phyloP scores from a whole-genome alignment of 2,329 filamentous ascomycete species.

The Bipolaris oryzae region DNA sequence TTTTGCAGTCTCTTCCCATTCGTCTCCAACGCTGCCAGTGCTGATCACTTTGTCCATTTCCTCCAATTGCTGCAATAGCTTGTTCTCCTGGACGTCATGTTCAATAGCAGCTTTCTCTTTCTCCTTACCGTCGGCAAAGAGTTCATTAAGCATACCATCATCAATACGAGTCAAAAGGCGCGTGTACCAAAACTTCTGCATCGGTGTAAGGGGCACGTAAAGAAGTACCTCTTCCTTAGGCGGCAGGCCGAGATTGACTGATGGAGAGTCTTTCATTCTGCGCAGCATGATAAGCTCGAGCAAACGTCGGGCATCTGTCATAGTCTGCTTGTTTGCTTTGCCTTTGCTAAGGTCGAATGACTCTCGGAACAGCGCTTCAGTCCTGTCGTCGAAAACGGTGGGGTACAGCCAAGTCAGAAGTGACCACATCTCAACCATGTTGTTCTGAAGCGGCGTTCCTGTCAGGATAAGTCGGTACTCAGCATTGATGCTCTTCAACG shows the following conservation, averaged over 20 bases:
- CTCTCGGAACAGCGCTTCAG: constrained; percentile 58
- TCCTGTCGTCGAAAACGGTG: constrained; percentile 61
- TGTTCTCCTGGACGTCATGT: constrained; percentile 47
- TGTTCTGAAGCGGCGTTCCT: constrained; percentile 65
- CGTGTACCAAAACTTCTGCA: constrained; percentile 65
- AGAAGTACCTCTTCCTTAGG: constrained; percentile 63
- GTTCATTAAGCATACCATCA: constrained; percentile 57
- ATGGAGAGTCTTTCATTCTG: constrained; percentile 62
- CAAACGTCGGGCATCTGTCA: constrained; percentile 59
- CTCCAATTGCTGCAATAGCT: constrained; percentile 43
- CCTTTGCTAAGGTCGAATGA: constrained; percentile 64
- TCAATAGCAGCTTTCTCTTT: constrained; percentile 52
- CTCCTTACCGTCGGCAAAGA: constrained; percentile 57
- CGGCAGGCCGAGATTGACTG: constrained; percentile 61
- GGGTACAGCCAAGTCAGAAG: constrained; percentile 64
- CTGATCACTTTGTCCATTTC: constrained; percentile 38
- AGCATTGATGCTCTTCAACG: constrained; percentile 53
- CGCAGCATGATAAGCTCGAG: constrained; percentile 65
- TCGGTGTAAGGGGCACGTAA: constrained; percentile 63
- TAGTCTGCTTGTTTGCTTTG: constrained; percentile 59
- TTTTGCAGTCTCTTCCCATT: constrained; percentile 77
- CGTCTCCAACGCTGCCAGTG: constrained; percentile 23
- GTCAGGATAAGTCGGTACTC: constrained; percentile 60
- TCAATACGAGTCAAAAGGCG: constrained; percentile 62
- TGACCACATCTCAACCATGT: constrained; percentile 63